phyloP scores from a whole-genome alignment of 805 yeast genomes.

The Zygoascus biomembranicola region DNA sequence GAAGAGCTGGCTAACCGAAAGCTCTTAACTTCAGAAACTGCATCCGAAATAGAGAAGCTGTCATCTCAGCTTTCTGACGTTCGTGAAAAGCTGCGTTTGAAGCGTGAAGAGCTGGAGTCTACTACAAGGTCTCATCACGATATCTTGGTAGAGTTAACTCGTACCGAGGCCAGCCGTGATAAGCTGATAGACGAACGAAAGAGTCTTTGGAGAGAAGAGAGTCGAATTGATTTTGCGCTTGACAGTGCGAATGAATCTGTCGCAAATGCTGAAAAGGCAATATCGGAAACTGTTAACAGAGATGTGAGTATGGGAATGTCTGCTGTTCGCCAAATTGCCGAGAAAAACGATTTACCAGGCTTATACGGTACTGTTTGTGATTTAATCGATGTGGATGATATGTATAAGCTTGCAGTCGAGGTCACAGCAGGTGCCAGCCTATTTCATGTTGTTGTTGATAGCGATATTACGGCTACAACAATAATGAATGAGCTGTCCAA shows the following conservation, averaged over 20 bases:
- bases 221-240: conserved; percentile 47
- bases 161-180: conserved; percentile 15
- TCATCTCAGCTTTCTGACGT: not conserved
- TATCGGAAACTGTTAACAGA: conserved; percentile 44
- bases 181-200: conserved; percentile 59
- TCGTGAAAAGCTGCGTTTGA: not conserved
- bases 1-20: conserved; percentile 27
- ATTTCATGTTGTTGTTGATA: conserved; percentile 85
- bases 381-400: conserved; percentile 68
- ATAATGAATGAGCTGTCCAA: conserved; percentile 69
- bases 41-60: conserved; percentile 13
- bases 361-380: conserved; percentile 82
- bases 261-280: conserved; percentile 46
- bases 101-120: conserved; percentile 13
- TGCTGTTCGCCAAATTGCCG: conserved; percentile 57
- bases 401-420: conserved; percentile 79
- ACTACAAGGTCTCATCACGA: conserved; percentile 16
- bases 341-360: conserved; percentile 40
- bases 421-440: conserved; percentile 81
- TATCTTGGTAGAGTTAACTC: conserved; percentile 11
- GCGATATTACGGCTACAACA: conserved; percentile 70
- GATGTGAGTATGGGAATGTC: conserved; percentile 44
- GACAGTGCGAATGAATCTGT: conserved; percentile 51
- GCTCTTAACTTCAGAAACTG: conserved; percentile 22
- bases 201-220: conserved; percentile 70